Conservation (phyloP, 1,284 basidiomycete species). For the Albatrellus sp. region DNA sequence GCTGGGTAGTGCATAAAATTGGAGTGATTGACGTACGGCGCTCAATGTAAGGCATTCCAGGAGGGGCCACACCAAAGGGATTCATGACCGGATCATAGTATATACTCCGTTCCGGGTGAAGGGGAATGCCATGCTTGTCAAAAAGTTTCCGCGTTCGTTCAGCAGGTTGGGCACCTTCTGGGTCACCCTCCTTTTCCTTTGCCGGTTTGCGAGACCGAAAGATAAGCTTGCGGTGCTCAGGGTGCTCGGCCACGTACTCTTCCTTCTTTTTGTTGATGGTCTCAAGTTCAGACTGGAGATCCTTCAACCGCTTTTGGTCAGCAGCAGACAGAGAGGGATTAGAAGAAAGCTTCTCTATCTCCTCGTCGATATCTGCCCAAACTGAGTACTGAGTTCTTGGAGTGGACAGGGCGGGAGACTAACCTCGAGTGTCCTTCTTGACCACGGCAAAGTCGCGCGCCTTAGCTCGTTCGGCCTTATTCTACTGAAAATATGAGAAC, state of each 20-base stretch:
- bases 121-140: conserved; percentile 70
- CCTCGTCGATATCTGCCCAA: conserved; percentile 54
- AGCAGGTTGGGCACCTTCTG: conserved; percentile 15
- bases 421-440: conserved; percentile 80
- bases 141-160: conserved; percentile 55
- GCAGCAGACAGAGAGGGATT: conserved; percentile 27
- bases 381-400: neutral
- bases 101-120: conserved; percentile 79
- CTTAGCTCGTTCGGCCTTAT: conserved; percentile 72
- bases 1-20: neutral
- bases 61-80: conserved; percentile 89
- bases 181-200: conserved; percentile 32
- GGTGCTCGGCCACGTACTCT: conserved; percentile 83
- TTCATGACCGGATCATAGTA: conserved; percentile 94
- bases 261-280: conserved; percentile 77
- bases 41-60: conserved; percentile 91
- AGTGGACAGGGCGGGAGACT: conserved; percentile 9
- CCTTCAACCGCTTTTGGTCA: conserved; percentile 43
- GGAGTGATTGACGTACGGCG: conserved; percentile 42
- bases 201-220: conserved; percentile 38
- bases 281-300: conserved; percentile 67
- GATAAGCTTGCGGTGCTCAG: conserved; percentile 74
- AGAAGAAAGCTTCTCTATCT: conserved; percentile 51
- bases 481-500: conserved; percentile 46
- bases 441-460: conserved; percentile 71